Evolutionary conservation across 495 filamentous ascomycete species (phyloP).

Genomic region (Cenococcum geophilum): DNA sequence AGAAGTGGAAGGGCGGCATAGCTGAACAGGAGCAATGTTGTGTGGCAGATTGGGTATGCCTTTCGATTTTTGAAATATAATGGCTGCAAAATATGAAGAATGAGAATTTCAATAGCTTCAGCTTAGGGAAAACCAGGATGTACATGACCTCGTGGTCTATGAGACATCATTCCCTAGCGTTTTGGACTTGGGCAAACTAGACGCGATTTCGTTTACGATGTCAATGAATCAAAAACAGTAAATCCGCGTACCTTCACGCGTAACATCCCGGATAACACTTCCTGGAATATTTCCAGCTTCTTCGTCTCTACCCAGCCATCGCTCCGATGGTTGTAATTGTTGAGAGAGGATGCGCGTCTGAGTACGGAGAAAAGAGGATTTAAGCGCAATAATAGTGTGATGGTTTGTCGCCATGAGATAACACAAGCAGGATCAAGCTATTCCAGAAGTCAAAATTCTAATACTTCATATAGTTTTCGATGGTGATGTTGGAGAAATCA

Average conservation of each 20-base stretch:
- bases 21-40: too few relatives aligned
- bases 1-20: too few relatives aligned
- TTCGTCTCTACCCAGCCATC: slow-evolving; percentile 13
- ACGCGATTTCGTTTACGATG: neutral
- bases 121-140: too few relatives aligned
- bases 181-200: neutral
- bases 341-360: slow-evolving; percentile 31
- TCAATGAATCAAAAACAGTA: neutral
- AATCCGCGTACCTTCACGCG: slow-evolving; percentile 23
- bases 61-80: too few relatives aligned
- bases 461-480: too few relatives aligned
- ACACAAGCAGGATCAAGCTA: neutral
- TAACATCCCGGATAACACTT: slow-evolving; percentile 23
- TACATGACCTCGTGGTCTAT: too few relatives aligned
- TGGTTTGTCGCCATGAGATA: slow-evolving; percentile 1
- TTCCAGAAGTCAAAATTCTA: too few relatives aligned
- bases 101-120: too few relatives aligned
- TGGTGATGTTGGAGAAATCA: too few relatives aligned
- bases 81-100: too few relatives aligned
- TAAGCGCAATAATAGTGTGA: slow-evolving; percentile 26
- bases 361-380: slow-evolving; percentile 27
- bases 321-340: slow-evolving; percentile 18
- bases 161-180: too few relatives aligned
- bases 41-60: too few relatives aligned
- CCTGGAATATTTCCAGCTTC: slow-evolving; percentile 13